Conservation (phyloP, 1,284 basidiomycete genomes). For the Naganishia sp. region DNA sequence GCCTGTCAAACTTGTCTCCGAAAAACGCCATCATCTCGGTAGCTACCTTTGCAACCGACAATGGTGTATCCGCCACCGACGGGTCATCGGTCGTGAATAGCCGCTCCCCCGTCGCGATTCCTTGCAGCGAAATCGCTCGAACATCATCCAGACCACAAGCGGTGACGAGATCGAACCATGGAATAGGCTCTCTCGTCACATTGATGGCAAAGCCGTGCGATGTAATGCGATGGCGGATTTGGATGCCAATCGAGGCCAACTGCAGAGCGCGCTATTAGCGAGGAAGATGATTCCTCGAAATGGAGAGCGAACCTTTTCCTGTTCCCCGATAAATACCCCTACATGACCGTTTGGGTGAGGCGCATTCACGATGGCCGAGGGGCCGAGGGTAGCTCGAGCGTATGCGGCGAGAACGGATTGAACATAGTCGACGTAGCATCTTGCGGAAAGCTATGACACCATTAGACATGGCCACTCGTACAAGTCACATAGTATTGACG, state of each 20-base stretch:
- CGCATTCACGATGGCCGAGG: slow-evolving; percentile 41
- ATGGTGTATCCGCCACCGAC: slow-evolving; percentile 25
- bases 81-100: not conserved
- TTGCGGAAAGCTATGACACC: slow-evolving; percentile 51
- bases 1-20: slow-evolving; percentile 42
- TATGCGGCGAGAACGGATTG: slow-evolving; percentile 52
- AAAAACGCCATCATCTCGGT: slow-evolving; percentile 45
- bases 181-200: slow-evolving; percentile 72
- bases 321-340: slow-evolving; percentile 49
- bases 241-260: slow-evolving; percentile 92
- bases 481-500: not conserved
- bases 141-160: slow-evolving; percentile 93
- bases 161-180: slow-evolving; percentile 84
- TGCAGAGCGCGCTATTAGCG: slow-evolving; percentile 59
- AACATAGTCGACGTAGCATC: slow-evolving; percentile 57
- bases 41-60: slow-evolving; percentile 40
- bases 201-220: slow-evolving; percentile 96
- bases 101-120: slow-evolving; percentile 36
- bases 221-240: slow-evolving; percentile 89
- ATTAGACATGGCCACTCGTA: slow-evolving; percentile 7
- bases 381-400: slow-evolving; percentile 32
- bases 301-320: slow-evolving; percentile 48
- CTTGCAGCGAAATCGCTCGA: slow-evolving; percentile 59
- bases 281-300: not conserved
- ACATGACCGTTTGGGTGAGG: slow-evolving; percentile 56